These are phyloP conservation scores for Fusarium sp. DNA, from an alignment of 2,329 filamentous ascomycete species.

Conservation along the genomic window DNA sequence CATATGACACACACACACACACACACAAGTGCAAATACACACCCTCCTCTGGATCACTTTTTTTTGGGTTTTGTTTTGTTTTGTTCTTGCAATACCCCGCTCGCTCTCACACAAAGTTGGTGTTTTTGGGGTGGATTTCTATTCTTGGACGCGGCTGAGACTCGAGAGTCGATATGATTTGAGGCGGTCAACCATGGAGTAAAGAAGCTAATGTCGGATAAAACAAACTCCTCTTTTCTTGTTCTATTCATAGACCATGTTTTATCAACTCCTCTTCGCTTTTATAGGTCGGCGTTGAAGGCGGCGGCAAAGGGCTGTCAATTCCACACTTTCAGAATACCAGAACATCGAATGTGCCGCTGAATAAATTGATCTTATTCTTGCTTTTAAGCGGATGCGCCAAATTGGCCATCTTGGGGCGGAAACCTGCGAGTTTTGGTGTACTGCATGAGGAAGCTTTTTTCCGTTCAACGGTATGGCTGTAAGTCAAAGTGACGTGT, in stretches of 20 bases:
- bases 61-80: background rate
- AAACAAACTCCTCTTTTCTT: background rate
- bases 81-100: constrained; percentile 35
- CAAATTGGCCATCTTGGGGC: constrained; percentile 19
- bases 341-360: constrained; percentile 1
- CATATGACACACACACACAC: constrained; percentile 9
- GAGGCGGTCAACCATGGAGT: constrained; percentile 2
- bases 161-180: constrained; percentile 19
- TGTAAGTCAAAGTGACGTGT: background rate
- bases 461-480: background rate
- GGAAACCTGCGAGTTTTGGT: background rate
- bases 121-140: constrained; percentile 21
- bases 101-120: constrained; percentile 35
- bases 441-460: background rate
- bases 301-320: constrained; percentile 5
- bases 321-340: constrained; percentile 22
- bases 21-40: background rate
- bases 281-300: constrained; percentile 26
- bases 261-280: constrained; percentile 25
- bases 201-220: constrained; percentile 2
- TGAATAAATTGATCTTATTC: constrained; percentile 2
- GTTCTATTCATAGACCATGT: constrained; percentile 34
- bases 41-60: constrained; percentile 9
- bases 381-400: constrained; percentile 7
- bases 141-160: constrained; percentile 26